Conservation (phyloP, 805 yeast species). For the Cyberlindnera lachancei region DNA sequence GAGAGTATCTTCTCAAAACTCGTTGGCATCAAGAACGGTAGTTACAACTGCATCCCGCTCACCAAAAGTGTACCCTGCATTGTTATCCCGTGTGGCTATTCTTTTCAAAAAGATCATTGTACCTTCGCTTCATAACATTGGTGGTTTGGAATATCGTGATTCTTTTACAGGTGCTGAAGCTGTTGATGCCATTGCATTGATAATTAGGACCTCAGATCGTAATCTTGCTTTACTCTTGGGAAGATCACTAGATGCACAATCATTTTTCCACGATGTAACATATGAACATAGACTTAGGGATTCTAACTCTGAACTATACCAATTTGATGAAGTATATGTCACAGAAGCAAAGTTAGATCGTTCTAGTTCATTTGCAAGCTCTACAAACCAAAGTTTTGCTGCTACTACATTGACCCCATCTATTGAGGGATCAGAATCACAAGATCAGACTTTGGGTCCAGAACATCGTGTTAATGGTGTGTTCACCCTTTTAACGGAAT, state of each 20-base stretch:
- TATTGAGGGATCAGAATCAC: not conserved
- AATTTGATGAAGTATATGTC: constrained; percentile 55
- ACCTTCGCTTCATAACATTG: constrained; percentile 74
- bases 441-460: constrained; percentile 1
- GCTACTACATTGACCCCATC: constrained; percentile 9
- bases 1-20: constrained; percentile 18
- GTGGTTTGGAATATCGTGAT: constrained; percentile 86
- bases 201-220: constrained; percentile 84
- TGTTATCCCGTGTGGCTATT: constrained; percentile 77
- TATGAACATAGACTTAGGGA: constrained; percentile 91
- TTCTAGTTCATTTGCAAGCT: constrained; percentile 14
- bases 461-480: constrained; percentile 68
- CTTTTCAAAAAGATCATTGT: constrained; percentile 64
- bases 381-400: constrained; percentile 2
- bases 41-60: constrained; percentile 36
- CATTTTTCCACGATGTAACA: constrained; percentile 89
- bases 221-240: constrained; percentile 85
- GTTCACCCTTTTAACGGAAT: constrained; percentile 84
- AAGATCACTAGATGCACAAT: constrained; percentile 88
- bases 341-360: constrained; percentile 1
- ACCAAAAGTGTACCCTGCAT: constrained; percentile 84
- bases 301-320: constrained; percentile 80
- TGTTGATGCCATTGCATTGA: constrained; percentile 79
- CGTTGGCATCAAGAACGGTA: constrained; percentile 32
- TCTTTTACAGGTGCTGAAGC: constrained; percentile 93